These are phyloP conservation scores for Beta macrorhiza DNA, from an alignment of 179 eudicot genomes.

Conservation along the genomic window DNA sequence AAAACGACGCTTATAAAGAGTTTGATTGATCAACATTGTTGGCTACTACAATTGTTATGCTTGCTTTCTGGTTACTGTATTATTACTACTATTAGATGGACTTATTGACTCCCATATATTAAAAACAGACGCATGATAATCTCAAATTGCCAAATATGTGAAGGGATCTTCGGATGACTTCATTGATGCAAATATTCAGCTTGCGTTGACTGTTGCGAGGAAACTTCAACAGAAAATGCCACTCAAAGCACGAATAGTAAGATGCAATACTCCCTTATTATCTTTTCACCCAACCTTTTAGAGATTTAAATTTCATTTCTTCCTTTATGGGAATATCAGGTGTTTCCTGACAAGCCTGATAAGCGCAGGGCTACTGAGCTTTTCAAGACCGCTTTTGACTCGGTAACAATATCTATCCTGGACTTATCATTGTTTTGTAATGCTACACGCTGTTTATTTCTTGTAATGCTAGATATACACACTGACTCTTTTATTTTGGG, in stretches of 20 bases:
- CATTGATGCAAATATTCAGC: constrained; percentile 92
- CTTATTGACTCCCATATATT: constrained; percentile 34
- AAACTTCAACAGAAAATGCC: constrained; percentile 78
- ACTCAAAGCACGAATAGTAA: constrained; percentile 73
- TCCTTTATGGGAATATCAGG: constrained; percentile 45
- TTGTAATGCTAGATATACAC: background rate
- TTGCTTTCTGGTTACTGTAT: constrained; percentile 4
- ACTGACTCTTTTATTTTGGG: background rate
- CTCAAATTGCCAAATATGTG: constrained; percentile 58
- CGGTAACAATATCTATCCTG: constrained; percentile 43
- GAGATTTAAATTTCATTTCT: background rate
- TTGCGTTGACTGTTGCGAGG: constrained; percentile 75
- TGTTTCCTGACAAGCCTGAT: constrained; percentile 97
- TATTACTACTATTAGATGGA: constrained; percentile 28
- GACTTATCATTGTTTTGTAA: constrained; percentile 11
- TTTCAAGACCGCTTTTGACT: constrained; percentile 79
- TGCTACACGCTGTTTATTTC: background rate
- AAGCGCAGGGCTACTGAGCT: constrained; percentile 89
- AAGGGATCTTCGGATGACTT: constrained; percentile 99
- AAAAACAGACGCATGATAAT: constrained; percentile 56
- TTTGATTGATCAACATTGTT: background rate
- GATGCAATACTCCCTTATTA: constrained; percentile 16
- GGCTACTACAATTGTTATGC: constrained; percentile 8
- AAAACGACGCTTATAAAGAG: too few relatives aligned
- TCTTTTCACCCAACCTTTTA: background rate